phyloP scores from a whole-genome alignment of 345 rosid species.

The Populus alba region DNA sequence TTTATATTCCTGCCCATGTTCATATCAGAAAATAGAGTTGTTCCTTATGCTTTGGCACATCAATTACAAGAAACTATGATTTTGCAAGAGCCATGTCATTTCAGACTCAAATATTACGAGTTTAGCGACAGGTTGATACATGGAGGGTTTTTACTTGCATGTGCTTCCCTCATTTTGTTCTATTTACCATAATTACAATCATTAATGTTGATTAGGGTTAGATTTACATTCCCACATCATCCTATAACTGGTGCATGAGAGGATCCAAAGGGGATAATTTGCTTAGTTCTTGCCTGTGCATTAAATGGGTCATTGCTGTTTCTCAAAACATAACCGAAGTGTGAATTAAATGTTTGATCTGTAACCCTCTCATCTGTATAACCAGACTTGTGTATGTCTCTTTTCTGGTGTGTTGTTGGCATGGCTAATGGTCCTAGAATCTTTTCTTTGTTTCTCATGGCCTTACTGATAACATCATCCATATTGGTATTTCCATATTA shows the following conservation, averaged over 20 bases:
- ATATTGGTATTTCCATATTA: neutral
- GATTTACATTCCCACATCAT: no score
- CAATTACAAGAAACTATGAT: neutral
- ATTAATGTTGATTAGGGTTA: no score
- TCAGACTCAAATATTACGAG: neutral
- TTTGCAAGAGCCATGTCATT: neutral
- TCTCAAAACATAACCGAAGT: neutral
- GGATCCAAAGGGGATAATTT: no score
- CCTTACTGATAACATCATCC: neutral
- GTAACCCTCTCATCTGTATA: neutral
- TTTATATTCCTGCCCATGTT: neutral
- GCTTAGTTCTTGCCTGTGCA: no score
- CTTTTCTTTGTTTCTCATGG: neutral
- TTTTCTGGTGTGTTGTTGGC: neutral
- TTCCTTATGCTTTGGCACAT: neutral
- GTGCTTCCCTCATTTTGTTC: neutral
- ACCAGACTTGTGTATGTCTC: neutral
- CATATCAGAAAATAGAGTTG: neutral
- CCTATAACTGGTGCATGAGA: no score
- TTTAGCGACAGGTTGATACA: neutral
- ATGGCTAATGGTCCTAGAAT: neutral
- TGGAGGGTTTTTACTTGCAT: neutral
- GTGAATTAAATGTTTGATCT: neutral
- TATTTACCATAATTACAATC: neutral
- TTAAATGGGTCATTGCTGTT: neutral